Conservation (phyloP, 345 rosid genomes). For the Euphorbia pulcherrima region DNA sequence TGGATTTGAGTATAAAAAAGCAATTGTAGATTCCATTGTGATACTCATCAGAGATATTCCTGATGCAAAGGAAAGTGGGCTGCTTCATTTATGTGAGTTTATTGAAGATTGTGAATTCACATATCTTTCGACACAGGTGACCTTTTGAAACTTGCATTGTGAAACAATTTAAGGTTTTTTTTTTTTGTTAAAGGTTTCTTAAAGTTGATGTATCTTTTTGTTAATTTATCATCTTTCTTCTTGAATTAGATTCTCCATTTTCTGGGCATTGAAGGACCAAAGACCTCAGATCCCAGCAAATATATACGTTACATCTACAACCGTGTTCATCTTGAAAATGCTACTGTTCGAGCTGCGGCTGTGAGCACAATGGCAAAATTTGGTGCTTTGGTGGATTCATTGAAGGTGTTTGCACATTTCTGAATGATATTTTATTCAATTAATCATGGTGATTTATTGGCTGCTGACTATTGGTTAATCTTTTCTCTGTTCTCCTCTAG, state of each 20-base stretch:
- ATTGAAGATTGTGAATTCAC: constrained; percentile 99
- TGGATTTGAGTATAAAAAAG: constrained; percentile 96
- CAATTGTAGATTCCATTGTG: constrained; percentile 95
- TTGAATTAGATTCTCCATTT: constrained; percentile 80
- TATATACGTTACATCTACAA: constrained; percentile 93
- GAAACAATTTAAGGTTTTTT: neutral
- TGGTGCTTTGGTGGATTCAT: constrained; percentile 81
- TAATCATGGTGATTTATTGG: neutral
- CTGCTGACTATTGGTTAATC: constrained; percentile 11
- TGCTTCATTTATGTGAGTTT: constrained; percentile 97
- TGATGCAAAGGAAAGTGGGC: constrained; percentile 93
- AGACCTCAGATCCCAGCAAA: constrained; percentile 91
- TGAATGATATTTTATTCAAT: neutral
- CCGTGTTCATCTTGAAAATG: constrained; percentile 97
- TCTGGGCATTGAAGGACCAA: constrained; percentile 94
- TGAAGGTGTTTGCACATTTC: constrained; percentile 53
- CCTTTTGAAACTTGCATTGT: too few relatives aligned
- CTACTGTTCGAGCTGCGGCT: constrained; percentile 96
- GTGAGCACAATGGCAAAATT: constrained; percentile 93
- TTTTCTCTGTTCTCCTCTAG: constrained; percentile 40
- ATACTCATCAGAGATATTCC: constrained; percentile 96
- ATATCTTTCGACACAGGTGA: constrained; percentile 94
- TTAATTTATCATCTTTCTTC: constrained; percentile 5
- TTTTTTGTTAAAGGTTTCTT: neutral
- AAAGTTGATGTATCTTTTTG: neutral